Evolutionary conservation across 768 basidiomycete genomes (phyloP), one percentile per base, ranked within the genome.

Genomic region (Chalciporus chontae): DNA sequence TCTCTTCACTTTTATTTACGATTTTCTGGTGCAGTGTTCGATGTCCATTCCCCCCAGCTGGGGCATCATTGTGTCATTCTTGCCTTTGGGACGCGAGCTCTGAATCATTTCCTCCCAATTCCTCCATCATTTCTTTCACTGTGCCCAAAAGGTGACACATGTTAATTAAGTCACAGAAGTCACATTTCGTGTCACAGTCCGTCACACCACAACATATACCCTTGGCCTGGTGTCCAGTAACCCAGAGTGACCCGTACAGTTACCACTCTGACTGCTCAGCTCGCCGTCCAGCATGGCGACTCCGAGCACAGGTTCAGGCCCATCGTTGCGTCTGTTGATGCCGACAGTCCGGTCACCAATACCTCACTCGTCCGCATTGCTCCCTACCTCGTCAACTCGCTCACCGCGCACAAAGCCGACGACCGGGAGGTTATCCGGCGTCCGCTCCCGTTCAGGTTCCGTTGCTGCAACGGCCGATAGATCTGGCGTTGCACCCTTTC

Each of bases 391-490:
- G 24, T 46, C 56, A 34, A 55, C 61, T 39, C 67, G 52, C 38
- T 63, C 57, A 21, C 65, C 66, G 15, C 58, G 53, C 47, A 52
- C 21, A 46, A 64, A 54, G 48, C 63, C 57, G 14, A 52, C 60
- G 7, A 52, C 65, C 34, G 61, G 53, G 15, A 54, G 59, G 54
- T 55, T 66, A 51, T 60, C 62, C 21, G 60, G 63, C 32, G 57
- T 69, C 18, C 64, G 70, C 34, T 59, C 70, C 27, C 67, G 63
- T 32, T 69, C 70, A 3, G 65, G 61, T 38, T 71, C 68, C 31
- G 58, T 56, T 21, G 48, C 60, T 31, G 48, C 67, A 6, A 60
- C 56, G 18, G 40, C 54, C 40, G 57, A 55, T 27, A 57, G 52
- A 36, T 50, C 52, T 11, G 59, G 54, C 2, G 32, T n/a, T 24